Conservation (phyloP, 257 asterid species). For the Capsicum pubescens region DNA sequence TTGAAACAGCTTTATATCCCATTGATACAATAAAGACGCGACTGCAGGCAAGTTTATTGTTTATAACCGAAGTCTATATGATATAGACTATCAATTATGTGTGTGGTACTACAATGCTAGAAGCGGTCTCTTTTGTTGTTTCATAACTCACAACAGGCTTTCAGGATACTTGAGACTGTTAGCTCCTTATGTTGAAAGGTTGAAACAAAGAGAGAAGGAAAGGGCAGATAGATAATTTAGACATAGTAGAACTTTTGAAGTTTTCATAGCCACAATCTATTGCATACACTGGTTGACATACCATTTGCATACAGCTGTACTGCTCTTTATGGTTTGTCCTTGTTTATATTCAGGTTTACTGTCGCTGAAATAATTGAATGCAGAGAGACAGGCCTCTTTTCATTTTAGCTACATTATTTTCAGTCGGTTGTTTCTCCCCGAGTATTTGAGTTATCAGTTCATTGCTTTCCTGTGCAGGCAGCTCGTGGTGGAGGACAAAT, state of each 20-base stretch:
- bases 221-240: constrained; percentile 19
- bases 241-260: neutral
- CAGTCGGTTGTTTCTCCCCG: constrained; percentile 8
- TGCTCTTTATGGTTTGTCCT: too few species aligned
- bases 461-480: constrained; percentile 58
- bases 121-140: neutral
- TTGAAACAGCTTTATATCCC: constrained; percentile 91
- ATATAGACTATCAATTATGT: neutral
- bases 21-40: constrained; percentile 97
- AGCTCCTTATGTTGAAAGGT: constrained; percentile 7
- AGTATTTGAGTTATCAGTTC: neutral
- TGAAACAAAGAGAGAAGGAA: constrained; percentile 13
- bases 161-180: neutral
- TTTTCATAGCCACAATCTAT: neutral
- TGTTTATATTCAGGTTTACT: neutral
- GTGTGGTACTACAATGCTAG: neutral
- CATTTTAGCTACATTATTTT: constrained; percentile 1
- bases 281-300: neutral
- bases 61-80: neutral
- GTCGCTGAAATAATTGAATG: neutral
- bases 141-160: neutral
- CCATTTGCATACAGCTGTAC: neutral
- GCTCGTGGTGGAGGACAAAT: constrained; percentile 92
- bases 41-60: constrained; percentile 68
- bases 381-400: constrained; percentile 6